These are phyloP conservation scores for Chalciporus sp. DNA, from an alignment of 1,284 basidiomycete species.

Conservation along the genomic window DNA sequence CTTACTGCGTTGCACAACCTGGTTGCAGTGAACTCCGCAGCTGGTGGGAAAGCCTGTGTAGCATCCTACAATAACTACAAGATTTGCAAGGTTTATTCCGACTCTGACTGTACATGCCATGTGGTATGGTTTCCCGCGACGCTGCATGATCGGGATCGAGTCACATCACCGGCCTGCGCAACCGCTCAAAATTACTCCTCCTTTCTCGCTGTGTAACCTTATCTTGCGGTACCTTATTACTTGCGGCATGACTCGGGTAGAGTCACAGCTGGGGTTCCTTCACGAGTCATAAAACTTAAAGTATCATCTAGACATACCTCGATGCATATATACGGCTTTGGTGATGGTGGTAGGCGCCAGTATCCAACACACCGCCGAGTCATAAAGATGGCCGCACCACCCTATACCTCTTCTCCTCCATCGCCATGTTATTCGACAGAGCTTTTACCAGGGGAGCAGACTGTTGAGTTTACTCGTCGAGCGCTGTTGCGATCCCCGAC, in stretches of 20 bases:
- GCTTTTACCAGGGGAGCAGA: conserved; percentile 29
- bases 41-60: too few species aligned
- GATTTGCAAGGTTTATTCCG: too few species aligned
- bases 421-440: conserved; percentile 29
- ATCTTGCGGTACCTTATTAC: conserved; percentile 17
- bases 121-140: too few species aligned
- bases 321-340: conserved; percentile 4
- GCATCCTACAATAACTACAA: too few species aligned
- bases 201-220: too few species aligned
- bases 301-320: not conserved
- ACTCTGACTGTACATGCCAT: too few species aligned
- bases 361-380: not conserved
- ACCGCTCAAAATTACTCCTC: too few species aligned
- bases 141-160: too few species aligned
- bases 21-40: not conserved
- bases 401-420: conserved; percentile 28
- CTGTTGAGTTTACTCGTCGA: conserved; percentile 19
- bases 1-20: not conserved
- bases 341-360: not conserved
- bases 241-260: conserved; percentile 5
- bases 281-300: not conserved
- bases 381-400: conserved; percentile 19
- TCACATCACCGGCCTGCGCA: too few species aligned
- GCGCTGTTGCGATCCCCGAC: conserved; percentile 4
- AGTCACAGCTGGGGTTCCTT: not conserved